Conservation (phyloP, 1,284 basidiomycete species). For the Austropuccinia psidii region DNA sequence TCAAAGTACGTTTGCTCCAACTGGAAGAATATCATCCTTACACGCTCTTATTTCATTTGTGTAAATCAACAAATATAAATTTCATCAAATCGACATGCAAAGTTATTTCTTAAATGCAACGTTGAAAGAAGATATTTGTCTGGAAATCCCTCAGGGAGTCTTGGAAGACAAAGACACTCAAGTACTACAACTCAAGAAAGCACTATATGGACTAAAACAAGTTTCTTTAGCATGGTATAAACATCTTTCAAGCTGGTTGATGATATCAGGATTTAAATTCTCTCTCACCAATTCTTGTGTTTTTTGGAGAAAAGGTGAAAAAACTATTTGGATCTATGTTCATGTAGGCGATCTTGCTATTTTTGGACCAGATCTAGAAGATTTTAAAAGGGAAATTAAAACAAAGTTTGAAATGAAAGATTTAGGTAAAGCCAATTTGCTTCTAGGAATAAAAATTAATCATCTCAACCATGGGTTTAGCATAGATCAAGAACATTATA, state of each 20-base stretch:
- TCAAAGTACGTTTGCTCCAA: not conserved
- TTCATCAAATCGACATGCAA: not conserved
- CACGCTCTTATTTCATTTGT: not conserved
- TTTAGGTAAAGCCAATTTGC: not conserved
- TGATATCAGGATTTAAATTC: not conserved
- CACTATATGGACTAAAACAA: not conserved
- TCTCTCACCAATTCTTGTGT: not conserved
- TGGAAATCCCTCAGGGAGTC: not conserved
- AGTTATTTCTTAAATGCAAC: not conserved
- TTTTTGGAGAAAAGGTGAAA: not conserved
- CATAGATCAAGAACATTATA: too few relatives aligned
- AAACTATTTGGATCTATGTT: not conserved
- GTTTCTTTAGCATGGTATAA: not conserved
- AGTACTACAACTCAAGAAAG: not conserved
- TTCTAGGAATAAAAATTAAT: slow-evolving; percentile 23
- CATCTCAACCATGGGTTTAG: too few relatives aligned
- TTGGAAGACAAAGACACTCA: too few relatives aligned
- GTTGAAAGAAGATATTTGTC: not conserved
- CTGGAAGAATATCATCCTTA: not conserved
- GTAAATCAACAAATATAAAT: not conserved
- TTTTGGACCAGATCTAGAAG: not conserved
- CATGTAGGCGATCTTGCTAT: slow-evolving; percentile 1
- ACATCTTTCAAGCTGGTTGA: not conserved
- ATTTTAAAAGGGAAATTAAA: not conserved
- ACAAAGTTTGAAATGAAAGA: slow-evolving; percentile 7